phyloP scores from a whole-genome alignment of 2,329 filamentous ascomycete genomes.

The Fusarium poae region DNA sequence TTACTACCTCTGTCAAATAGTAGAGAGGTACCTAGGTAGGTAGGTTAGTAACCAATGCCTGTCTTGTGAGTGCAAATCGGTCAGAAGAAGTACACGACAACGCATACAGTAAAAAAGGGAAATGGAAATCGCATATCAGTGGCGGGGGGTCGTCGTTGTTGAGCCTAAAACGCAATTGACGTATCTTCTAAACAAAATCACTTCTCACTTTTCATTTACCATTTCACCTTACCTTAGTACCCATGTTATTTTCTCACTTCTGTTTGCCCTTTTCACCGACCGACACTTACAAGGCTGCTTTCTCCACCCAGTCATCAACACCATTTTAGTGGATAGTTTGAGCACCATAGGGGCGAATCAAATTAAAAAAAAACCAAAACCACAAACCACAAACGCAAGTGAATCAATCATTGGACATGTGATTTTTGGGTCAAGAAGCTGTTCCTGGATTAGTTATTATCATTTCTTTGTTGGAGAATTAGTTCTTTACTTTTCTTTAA shows the following conservation, averaged over 20 bases:
- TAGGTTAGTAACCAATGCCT: neutral
- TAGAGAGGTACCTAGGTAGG: neutral
- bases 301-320: slow-evolving; percentile 12
- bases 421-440: slow-evolving; percentile 16
- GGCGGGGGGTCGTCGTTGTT: slow-evolving; percentile 10
- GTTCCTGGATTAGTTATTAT: neutral
- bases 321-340: slow-evolving; percentile 25
- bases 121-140: slow-evolving; percentile 23
- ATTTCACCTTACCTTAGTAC: slow-evolving; percentile 1
- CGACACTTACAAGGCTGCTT: slow-evolving; percentile 10
- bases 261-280: slow-evolving; percentile 14
- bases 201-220: slow-evolving; percentile 6
- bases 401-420: slow-evolving; percentile 19
- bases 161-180: slow-evolving; percentile 13
- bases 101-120: slow-evolving; percentile 15
- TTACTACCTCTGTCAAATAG: neutral
- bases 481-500: neutral
- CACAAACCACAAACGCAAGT: neutral
- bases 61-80: neutral
- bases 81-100: neutral
- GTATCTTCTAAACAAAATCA: slow-evolving; percentile 33
- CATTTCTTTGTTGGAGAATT: neutral
- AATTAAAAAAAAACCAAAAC: too few species aligned
- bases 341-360: slow-evolving; percentile 3
- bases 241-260: neutral